Base-by-base conservation (phyloP, 768 basidiomycete genomes). In the Leccinum longicurvipes region DNA sequence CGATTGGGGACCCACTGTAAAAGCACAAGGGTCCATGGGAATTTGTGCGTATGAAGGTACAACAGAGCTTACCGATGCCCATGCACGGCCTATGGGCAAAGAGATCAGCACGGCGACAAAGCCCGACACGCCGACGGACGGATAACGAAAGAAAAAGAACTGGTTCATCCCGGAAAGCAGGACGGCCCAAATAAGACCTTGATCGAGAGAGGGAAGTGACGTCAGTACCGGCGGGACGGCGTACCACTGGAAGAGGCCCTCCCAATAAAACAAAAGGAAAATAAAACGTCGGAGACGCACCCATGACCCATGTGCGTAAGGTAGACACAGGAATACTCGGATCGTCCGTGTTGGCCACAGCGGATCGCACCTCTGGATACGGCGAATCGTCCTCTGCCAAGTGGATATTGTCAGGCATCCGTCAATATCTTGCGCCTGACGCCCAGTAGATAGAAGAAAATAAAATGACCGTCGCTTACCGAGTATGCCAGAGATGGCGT, bases 281-380 rank as follows among this genome's bases (percentile, higher is more conserved):
- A 34, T 1, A 34, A 34, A 17, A 34, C 3, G 8, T 17, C 9
- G 34, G 0, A 23, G 6, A 34, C 10, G 4, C 60, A 63, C 85
- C 85, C 42, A 86, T 71, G 0, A 79, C 71, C 83, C 84, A 86
- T 7, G 81, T 77, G 47, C 84, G 82, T 21, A 91, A 36, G 34
- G 81, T 80, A 31, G 77, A 78, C 6, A 74, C 78, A 1, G 86
- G 86, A 74, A 88, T 87, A 34, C 71, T 70, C 4, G 79, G 79
- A 65, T 89, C 87, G 63, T 90, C 87, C 32, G 80, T 84, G 68
- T 87, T 88, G 19, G 84, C 82, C 8, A 89, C 87, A 8, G 88
- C 87, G 7, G 86, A 83, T 47, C 88, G 82, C 14, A 90, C 89
- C 67, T 93, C 91, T 6, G 87, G 88, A 66, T 93, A 93, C 3